phyloP scores from a whole-genome alignment of 257 asterid species.

The Rhazya stricta region DNA sequence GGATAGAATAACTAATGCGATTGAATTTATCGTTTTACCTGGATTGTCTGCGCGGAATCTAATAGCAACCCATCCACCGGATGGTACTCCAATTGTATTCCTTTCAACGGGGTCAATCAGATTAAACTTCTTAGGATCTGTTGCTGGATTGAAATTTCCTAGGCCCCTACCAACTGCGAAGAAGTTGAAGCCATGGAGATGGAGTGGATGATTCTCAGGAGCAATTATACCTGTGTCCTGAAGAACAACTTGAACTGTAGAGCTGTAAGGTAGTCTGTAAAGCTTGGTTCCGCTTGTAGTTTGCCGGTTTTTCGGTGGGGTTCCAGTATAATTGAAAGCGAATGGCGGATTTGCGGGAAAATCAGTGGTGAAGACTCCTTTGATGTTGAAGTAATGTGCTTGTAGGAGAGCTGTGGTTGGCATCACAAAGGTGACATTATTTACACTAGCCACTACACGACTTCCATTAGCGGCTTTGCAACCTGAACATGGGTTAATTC shows the following conservation, averaged over 20 bases:
- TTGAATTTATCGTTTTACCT: slow-evolving; percentile 32
- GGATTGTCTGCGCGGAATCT: slow-evolving; percentile 87
- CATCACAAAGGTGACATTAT: slow-evolving; percentile 80
- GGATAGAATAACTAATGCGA: not conserved
- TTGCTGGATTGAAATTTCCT: slow-evolving; percentile 61
- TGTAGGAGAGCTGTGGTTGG: slow-evolving; percentile 63
- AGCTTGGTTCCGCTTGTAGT: slow-evolving; percentile 64
- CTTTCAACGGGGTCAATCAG: slow-evolving; percentile 87
- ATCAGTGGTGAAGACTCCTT: slow-evolving; percentile 70
- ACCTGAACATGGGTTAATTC: slow-evolving; percentile 63
- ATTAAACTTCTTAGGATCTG: slow-evolving; percentile 54
- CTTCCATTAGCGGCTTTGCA: slow-evolving; percentile 68
- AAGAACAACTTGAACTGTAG: slow-evolving; percentile 67
- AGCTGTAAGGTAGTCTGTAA: slow-evolving; percentile 47
- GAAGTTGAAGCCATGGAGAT: slow-evolving; percentile 88
- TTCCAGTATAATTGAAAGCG: slow-evolving; percentile 60
- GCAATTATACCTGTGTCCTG: slow-evolving; percentile 79
- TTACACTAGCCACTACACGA: slow-evolving; percentile 63
- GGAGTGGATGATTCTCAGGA: slow-evolving; percentile 78
- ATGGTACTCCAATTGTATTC: slow-evolving; percentile 83
- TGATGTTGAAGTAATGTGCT: slow-evolving; percentile 54
- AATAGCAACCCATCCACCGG: slow-evolving; percentile 94
- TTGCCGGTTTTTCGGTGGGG: slow-evolving; percentile 37
- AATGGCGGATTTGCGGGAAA: slow-evolving; percentile 69
- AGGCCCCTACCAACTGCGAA: slow-evolving; percentile 68